A percentile compares a stretch with the other conserved stretches of the same genome.
Evolutionary conservation across 148 eudicot species (phyloP).

Genomic region (Polygonum aviculare): DNA sequence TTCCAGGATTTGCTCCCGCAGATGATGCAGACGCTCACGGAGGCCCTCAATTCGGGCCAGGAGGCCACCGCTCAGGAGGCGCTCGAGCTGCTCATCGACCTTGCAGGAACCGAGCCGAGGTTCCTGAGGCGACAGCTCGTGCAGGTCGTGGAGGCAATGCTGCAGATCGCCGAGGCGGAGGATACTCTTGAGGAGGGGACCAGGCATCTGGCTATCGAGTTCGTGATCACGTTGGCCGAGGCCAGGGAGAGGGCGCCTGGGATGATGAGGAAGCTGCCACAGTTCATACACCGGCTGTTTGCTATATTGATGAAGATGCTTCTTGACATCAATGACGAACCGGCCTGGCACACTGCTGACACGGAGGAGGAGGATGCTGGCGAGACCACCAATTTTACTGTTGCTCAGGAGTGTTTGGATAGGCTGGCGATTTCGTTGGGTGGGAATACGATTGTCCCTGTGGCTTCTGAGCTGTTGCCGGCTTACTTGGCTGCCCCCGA

Average conservation of each 20-base stretch:
- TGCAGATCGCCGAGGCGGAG: slow-evolving; percentile 78
- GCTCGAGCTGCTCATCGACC: slow-evolving; percentile 65
- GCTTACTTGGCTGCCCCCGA: slow-evolving; percentile 30
- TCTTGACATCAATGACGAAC: slow-evolving; percentile 38
- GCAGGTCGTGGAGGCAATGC: slow-evolving; percentile 80
- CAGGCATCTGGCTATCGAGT: slow-evolving; percentile 63
- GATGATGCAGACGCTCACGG: slow-evolving; percentile 86
- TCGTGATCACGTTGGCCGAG: slow-evolving; percentile 46
- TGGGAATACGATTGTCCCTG: slow-evolving; percentile 33
- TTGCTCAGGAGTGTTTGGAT: slow-evolving; percentile 44
- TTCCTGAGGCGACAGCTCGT: slow-evolving; percentile 65
- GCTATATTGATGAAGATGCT: slow-evolving; percentile 35
- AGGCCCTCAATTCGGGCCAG: slow-evolving; percentile 56
- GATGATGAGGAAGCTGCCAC: slow-evolving; percentile 63
- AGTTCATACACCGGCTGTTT: slow-evolving; percentile 40
- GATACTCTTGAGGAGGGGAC: slow-evolving; percentile 73
- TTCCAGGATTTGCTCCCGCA: slow-evolving; percentile 76
- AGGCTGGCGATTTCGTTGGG: slow-evolving; percentile 34
- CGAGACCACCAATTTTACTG: slow-evolving; percentile 29
- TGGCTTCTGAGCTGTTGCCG: slow-evolving; percentile 31
- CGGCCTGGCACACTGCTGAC: slow-evolving; percentile 30
- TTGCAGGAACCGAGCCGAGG: slow-evolving; percentile 80
- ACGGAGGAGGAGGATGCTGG: slow-evolving; percentile 38
- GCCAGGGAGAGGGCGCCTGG: slow-evolving; percentile 55
- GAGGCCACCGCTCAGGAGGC: slow-evolving; percentile 91